These are phyloP conservation scores for Datisca glomerata DNA, from an alignment of 306 rosid genomes.

Conservation along the genomic window DNA sequence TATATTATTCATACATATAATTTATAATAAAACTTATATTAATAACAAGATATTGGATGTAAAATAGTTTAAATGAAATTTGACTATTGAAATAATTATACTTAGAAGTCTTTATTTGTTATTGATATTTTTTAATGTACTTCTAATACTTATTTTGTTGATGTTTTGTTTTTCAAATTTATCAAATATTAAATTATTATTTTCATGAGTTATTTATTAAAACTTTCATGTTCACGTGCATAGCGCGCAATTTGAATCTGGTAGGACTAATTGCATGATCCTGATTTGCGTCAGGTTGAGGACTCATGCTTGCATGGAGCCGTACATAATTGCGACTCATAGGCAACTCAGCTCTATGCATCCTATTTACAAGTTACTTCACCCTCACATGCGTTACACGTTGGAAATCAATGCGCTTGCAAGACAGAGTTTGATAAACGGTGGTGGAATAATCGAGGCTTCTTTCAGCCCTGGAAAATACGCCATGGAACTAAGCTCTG, in stretches of 20 bases:
- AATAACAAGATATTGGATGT: no score
- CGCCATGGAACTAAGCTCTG: conserved; percentile 79
- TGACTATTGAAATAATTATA: no score
- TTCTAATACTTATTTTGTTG: no score
- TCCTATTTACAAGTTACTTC: conserved; percentile 79
- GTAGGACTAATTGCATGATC: no score
- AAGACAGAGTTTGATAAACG: conserved; percentile 75
- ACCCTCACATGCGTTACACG: conserved; percentile 95
- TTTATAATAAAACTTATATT: no score
- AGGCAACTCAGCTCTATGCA: conserved; percentile 91
- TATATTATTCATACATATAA: no score
- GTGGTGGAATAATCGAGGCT: conserved; percentile 90
- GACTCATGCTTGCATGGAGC: conserved; percentile 96
- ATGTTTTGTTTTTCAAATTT: no score
- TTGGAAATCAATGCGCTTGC: conserved; percentile 83
- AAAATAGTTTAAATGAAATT: no score
- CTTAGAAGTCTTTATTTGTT: no score
- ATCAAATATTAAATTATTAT: no score
- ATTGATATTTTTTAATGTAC: no score
- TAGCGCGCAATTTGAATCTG: neutral
- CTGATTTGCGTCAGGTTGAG: conserved; percentile 46
- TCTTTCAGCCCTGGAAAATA: conserved; percentile 83
- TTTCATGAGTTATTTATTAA: no score
- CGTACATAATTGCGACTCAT: conserved; percentile 80
- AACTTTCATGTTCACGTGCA: neutral